Conservation (phyloP, 2,329 filamentous ascomycete genomes). For the Diaporthe batatas region DNA sequence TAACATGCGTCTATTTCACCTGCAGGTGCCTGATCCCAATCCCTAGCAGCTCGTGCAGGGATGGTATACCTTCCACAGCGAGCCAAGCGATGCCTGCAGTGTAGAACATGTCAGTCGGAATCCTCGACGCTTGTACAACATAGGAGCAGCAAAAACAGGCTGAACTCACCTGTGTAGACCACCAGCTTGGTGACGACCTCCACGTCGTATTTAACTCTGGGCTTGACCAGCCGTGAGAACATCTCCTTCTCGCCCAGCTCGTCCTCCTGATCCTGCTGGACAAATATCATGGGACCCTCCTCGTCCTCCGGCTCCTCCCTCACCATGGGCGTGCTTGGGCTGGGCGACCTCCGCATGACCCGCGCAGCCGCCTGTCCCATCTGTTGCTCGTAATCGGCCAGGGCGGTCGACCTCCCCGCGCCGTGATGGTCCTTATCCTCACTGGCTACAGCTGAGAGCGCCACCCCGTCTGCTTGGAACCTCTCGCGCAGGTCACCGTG, state of each 20-base stretch:
- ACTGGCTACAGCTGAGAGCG: conserved; percentile 45
- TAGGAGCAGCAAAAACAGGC: neutral
- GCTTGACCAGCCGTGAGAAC: conserved; percentile 86
- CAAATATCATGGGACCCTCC: conserved; percentile 48
- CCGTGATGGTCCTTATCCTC: conserved; percentile 60
- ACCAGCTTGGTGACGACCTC: conserved; percentile 97
- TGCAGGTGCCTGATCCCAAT: conserved; percentile 60
- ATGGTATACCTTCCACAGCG: conserved; percentile 80
- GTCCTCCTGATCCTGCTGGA: conserved; percentile 55
- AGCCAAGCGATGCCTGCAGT: conserved; percentile 82
- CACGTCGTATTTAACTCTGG: conserved; percentile 95
- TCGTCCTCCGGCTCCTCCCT: conserved; percentile 47
- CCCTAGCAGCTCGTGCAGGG: conserved; percentile 76
- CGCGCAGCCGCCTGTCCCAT: conserved; percentile 74
- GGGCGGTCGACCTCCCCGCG: conserved; percentile 48
- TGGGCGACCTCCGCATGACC: conserved; percentile 48
- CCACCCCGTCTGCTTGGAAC: conserved; percentile 46
- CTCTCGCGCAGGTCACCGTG: conserved; percentile 56
- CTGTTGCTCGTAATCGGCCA: conserved; percentile 78
- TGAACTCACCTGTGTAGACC: conserved; percentile 84
- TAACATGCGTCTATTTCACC: conserved; percentile 28
- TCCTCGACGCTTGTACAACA: conserved; percentile 2
- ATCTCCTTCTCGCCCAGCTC: conserved; percentile 80
- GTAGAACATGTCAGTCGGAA: neutral
- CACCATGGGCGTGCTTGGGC: conserved; percentile 43